Evolutionary conservation across 1,284 basidiomycete genomes (phyloP).

Genomic region (Porodaedalea pini): DNA sequence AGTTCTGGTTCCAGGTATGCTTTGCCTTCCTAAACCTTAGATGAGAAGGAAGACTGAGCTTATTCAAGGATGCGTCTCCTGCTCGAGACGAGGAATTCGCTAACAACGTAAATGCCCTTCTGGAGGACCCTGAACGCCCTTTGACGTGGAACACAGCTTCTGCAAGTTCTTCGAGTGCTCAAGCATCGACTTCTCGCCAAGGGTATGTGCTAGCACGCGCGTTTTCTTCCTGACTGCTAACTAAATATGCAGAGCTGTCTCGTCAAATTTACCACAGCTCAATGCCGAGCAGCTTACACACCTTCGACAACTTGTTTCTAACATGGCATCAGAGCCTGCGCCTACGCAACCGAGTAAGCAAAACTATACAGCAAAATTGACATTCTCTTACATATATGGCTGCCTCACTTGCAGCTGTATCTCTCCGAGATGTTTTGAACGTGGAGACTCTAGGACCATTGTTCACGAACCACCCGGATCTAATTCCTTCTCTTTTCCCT

Average conservation of each 20-base stretch:
- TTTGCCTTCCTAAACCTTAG: neutral
- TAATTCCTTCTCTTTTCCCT: constrained; percentile 67
- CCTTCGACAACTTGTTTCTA: constrained; percentile 38
- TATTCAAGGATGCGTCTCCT: constrained; percentile 58
- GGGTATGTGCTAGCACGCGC: neutral
- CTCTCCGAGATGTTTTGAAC: constrained; percentile 70
- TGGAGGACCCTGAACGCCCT: constrained; percentile 59
- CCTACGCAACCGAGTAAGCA: constrained; percentile 22
- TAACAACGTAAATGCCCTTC: constrained; percentile 61
- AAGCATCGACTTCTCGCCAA: constrained; percentile 10
- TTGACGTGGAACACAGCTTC: constrained; percentile 47
- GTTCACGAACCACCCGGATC: constrained; percentile 61
- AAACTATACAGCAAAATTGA: constrained; percentile 9
- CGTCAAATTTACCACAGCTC: constrained; percentile 9
- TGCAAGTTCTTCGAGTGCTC: constrained; percentile 22
- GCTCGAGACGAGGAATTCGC: constrained; percentile 67
- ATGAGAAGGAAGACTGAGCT: neutral
- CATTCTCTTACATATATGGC: constrained; percentile 12
- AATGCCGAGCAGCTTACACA: constrained; percentile 49
- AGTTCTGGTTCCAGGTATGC: constrained; percentile 83
- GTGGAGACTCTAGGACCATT: constrained; percentile 65
- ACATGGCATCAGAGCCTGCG: constrained; percentile 23
- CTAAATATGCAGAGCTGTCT: neutral
- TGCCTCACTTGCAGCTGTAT: constrained; percentile 43
- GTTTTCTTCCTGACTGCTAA: neutral